Conservation (phyloP, 164 flowering plant species). For the Buxus sempervirens region DNA sequence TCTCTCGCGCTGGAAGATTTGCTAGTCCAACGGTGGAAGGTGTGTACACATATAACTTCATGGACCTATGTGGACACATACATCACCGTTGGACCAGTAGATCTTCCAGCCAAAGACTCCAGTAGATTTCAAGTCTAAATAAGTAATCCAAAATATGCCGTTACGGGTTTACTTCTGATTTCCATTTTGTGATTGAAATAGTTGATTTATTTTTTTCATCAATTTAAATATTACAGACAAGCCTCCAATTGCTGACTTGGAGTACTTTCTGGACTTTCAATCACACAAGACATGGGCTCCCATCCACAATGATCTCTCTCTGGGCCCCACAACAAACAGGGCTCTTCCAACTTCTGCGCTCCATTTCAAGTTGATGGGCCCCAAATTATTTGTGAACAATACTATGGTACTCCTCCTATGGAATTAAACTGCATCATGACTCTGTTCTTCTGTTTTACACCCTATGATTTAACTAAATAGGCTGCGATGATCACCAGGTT, state of each 20-base stretch:
- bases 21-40: too few species aligned
- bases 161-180: too few species aligned
- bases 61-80: too few species aligned
- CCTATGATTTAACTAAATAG: neutral
- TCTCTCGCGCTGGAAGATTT: too few species aligned
- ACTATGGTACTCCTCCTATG: slow-evolving; percentile 36
- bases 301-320: slow-evolving; percentile 54
- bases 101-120: too few species aligned
- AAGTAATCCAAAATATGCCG: too few species aligned
- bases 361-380: slow-evolving; percentile 60
- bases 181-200: too few species aligned
- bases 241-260: slow-evolving; percentile 65
- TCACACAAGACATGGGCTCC: slow-evolving; percentile 74
- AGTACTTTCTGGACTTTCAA: slow-evolving; percentile 69
- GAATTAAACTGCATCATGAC: neutral
- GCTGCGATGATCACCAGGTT: slow-evolving; percentile 36
- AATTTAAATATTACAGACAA: slow-evolving; percentile 48
- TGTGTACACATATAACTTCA: too few species aligned
- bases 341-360: slow-evolving; percentile 39
- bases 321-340: slow-evolving; percentile 42
- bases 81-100: too few species aligned
- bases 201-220: neutral
- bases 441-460: neutral
- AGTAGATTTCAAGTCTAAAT: too few species aligned
- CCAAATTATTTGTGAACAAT: slow-evolving; percentile 70